Evolutionary conservation across 2,329 filamentous ascomycete genomes (phyloP).

Genomic region (Aspergillus sp.): DNA sequence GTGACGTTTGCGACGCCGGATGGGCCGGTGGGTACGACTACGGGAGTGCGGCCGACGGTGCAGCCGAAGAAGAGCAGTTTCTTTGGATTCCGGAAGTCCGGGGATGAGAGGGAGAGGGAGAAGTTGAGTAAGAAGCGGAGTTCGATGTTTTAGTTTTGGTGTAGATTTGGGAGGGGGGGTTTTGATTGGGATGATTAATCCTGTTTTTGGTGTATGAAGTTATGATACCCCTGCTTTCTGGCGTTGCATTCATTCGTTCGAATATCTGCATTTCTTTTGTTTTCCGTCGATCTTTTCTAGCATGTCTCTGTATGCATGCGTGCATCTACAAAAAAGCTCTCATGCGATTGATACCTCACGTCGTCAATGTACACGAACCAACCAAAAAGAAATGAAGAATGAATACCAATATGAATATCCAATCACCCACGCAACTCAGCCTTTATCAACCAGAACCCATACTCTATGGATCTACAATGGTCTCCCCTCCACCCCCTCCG

Average conservation of each 20-base stretch:
- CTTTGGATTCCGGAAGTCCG: constrained; percentile 42
- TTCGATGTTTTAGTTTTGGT: constrained; percentile 48
- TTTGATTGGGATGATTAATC: no score
- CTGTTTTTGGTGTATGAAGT: constrained; percentile 10
- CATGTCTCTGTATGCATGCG: constrained; percentile 8
- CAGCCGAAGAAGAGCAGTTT: constrained; percentile 47
- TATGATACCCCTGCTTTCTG: constrained; percentile 15
- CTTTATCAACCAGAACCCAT: neutral
- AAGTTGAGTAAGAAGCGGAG: constrained; percentile 47
- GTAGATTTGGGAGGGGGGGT: neutral
- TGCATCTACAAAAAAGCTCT: neutral
- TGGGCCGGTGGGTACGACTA: neutral
- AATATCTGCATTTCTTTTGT: no score
- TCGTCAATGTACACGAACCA: neutral
- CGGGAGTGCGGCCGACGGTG: constrained; percentile 11
- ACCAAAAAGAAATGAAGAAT: neutral
- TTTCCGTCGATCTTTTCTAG: neutral
- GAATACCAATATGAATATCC: neutral
- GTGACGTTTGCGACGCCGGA: constrained; percentile 8
- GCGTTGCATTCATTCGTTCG: neutral
- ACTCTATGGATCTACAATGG: constrained; percentile 4
- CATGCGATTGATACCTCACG: no score
- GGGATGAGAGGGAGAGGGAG: constrained; percentile 25
- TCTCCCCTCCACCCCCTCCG: constrained; percentile 25
- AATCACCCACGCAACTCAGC: neutral